Evolutionary conservation across 805 yeast genomes (phyloP).

Genomic region (Tetrapisispora iriomotensis): DNA sequence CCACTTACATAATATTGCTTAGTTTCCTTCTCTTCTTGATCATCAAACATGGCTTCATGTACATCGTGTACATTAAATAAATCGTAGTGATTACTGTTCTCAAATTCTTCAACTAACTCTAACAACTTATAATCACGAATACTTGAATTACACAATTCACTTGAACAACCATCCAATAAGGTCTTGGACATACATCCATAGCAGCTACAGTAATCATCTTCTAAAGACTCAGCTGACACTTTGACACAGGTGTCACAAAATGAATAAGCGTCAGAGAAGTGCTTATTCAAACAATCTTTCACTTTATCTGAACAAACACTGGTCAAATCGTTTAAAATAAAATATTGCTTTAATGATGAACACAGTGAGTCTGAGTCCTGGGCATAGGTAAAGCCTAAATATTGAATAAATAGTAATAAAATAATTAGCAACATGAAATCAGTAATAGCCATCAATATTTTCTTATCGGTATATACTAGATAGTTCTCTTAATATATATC

Average conservation of each 20-base stretch:
- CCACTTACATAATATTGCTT: no score
- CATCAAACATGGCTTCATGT: no score
- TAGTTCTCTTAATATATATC: no score
- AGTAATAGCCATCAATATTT: no score
- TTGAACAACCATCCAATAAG: background rate
- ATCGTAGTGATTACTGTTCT: background rate
- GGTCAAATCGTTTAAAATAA: no score
- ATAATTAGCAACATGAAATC: background rate
- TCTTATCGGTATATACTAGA: no score
- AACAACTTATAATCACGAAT: background rate
- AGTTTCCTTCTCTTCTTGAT: no score
- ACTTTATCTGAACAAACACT: background rate
- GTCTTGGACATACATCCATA: background rate
- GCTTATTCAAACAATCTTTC: background rate
- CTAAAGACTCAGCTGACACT: background rate
- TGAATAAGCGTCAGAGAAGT: background rate
- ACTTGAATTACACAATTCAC: no score
- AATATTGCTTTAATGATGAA: no score
- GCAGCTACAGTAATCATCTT: background rate
- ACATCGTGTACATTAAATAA: no score
- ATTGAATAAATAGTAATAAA: no score
- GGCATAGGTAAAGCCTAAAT: background rate
- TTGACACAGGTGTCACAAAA: constrained; percentile 2
- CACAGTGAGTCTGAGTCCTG: background rate
- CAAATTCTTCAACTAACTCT: background rate